Base-by-base conservation (phyloP, 2,329 filamentous ascomycete species). In the Penicillium rolfsii region DNA sequence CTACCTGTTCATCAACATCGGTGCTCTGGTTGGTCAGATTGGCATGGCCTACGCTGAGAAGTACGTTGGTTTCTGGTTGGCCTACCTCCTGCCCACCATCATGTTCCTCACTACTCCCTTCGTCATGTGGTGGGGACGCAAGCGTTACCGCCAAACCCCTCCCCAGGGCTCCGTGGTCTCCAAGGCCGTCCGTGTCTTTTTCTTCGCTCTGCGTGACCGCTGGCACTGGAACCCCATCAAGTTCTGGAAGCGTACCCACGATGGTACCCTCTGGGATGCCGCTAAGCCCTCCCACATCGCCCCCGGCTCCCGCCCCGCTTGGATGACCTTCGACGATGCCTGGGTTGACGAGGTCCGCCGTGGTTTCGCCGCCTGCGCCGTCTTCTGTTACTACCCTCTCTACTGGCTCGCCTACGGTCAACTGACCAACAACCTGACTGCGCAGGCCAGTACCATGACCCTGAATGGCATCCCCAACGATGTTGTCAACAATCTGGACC, bases 271-370 rank as follows among this genome's bases (percentile, higher is more conserved):
- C 24, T 65, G 63, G 63, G 63, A 65, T 38, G 57, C 35, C 49
- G 64, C 26, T 46, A 58, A 53, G 43, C 35, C 55, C 3, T 57
- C 60, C 14, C 60, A 55, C 38, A 65, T 61, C 30, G 48, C 56
- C 8, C 59, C 57, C 4, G 28, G 22, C 14, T 54, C 43, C 52
- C 69, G 57, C 4, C 59, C 61, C 40, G 41, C 57, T 45, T 66
- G 63, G 66, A 64, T 65, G 62, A 67, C 55, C 0, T 93, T 92
- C 68, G 90, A 94, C 66, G 91, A 94, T 68, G 85, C 86, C 57
- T 94, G 90, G 89, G 90, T 94, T 41, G 90, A 92, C 72, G 89
- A 93, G 72, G 87, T 93, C 49, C 82, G 83, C 58, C 87, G 90
- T 76, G 89, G 89, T 61, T 80, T 90, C 61, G 81, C 84, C 66